Conservation (phyloP, 768 basidiomycete species). For the Amanita pseudoporphyria region DNA sequence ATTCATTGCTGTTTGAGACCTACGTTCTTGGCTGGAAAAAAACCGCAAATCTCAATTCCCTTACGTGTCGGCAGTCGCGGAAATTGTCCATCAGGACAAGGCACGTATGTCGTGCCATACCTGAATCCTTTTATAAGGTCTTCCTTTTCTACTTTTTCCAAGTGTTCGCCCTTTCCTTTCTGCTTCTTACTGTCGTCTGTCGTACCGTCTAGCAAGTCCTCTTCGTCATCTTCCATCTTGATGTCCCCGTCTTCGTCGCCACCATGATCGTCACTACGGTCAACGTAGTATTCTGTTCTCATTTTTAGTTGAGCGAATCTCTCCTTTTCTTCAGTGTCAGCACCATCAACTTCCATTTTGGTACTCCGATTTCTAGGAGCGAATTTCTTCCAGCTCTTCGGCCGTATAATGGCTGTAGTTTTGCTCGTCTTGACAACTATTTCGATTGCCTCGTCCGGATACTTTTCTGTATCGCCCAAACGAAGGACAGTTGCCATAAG, state of each 20-base stretch:
- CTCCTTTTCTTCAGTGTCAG: constrained; percentile 18
- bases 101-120: constrained; percentile 84
- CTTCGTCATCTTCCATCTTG: constrained; percentile 29
- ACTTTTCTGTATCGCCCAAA: constrained; percentile 64
- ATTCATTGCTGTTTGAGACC: constrained; percentile 10
- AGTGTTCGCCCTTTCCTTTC: constrained; percentile 25
- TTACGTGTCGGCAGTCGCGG: constrained; percentile 61
- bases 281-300: constrained; percentile 49
- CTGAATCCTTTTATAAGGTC: constrained; percentile 76
- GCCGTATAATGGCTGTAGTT: constrained; percentile 59
- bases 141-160: constrained; percentile 64
- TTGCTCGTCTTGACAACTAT: constrained; percentile 72
- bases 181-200: constrained; percentile 18
- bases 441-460: constrained; percentile 64
- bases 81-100: constrained; percentile 81
- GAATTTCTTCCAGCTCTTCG: constrained; percentile 78
- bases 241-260: constrained; percentile 32
- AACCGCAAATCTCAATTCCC: constrained; percentile 84
- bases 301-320: constrained; percentile 36
- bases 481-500: constrained; percentile 57
- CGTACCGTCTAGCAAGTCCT: constrained; percentile 18
- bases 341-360: constrained; percentile 26
- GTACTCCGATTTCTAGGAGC: constrained; percentile 28
- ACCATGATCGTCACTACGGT: constrained; percentile 28
- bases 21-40: constrained; percentile 66